Evolutionary conservation across 2,329 filamentous ascomycete genomes (phyloP), one percentile per base, ranked within the genome.

Genomic region (Penicillium hordei): DNA sequence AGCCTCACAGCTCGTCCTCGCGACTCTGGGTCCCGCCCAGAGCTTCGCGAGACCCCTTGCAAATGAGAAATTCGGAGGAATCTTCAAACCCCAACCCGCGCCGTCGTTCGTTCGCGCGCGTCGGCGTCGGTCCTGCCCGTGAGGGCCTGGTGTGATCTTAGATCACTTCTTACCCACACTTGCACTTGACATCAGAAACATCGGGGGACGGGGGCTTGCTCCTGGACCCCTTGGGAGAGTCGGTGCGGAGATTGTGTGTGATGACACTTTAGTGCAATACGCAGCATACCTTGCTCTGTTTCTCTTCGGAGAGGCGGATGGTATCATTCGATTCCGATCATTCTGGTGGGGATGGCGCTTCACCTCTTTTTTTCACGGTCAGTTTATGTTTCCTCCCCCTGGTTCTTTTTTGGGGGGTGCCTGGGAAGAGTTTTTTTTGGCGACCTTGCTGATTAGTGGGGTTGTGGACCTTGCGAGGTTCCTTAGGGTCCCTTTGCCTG

Each of bases 41-140:
- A 39, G 57, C 60, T 4, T 13, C 10, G 40, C 43, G 62, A 66
- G 57, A 64, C 38, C 46, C 59, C 62, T 77, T 79, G 90, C 91
- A 93, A 91, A 91, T 93, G 90, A 91, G 90, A 94, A 94, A 94
- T 93, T 94, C 90, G 90, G 91, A 94, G 91, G 89, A 94, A 87
- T 93, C 89, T 93, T 91, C 90, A 91, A 75, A 54, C 72, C 61
- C 62, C 56, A 79, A 75, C 77, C 78, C 73, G 72, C 75, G 71
- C 72, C 72, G 70, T 69, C 66, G 54, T 52, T 65, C 65, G 68
- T 60, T 63, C 62, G 59, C 58, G 44, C 50, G 59, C 57, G 40
- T 36, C 44, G 52, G 57, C 63, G 68, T 68, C 68, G 75, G 75
- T 77, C 68, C 90, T 90, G 88, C 89, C 89, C 86, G 89, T 84